Percentiles rank a stretch among this genome's conserved stretches.
These are phyloP conservation scores for Mycena sanguinolenta DNA, from an alignment of 768 basidiomycete genomes.

Conservation along the genomic window DNA sequence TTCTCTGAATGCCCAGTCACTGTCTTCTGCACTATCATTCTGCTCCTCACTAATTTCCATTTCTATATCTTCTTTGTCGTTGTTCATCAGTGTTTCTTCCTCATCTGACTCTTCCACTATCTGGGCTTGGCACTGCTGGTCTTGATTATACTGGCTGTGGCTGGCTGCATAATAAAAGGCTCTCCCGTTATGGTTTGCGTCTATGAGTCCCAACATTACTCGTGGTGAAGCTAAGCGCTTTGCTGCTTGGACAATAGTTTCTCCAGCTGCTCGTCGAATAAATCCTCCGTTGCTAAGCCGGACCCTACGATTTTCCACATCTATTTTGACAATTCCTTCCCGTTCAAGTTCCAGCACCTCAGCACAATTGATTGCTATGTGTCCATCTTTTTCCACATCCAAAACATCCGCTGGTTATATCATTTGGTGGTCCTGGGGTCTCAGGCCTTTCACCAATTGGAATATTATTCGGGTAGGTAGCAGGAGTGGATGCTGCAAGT, in stretches of 20 bases:
- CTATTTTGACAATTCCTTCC: not conserved
- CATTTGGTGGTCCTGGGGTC: not conserved
- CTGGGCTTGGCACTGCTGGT: too few relatives aligned
- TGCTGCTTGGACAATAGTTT: not conserved
- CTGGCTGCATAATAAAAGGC: too few relatives aligned
- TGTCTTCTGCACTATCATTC: too few relatives aligned
- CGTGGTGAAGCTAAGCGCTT: not conserved
- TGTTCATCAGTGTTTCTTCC: too few relatives aligned
- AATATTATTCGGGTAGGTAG: not conserved
- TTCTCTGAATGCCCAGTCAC: not conserved
- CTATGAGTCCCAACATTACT: not conserved
- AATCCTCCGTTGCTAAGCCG: not conserved
- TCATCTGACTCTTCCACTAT: too few relatives aligned
- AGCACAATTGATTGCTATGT: not conserved
- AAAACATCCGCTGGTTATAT: not conserved
- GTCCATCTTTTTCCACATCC: not conserved
- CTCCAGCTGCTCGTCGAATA: not conserved
- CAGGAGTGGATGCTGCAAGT: not conserved
- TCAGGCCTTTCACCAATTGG: not conserved
- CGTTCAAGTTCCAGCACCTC: not conserved
- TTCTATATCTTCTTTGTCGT: too few relatives aligned
- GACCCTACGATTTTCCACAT: not conserved
- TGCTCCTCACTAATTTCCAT: too few relatives aligned
- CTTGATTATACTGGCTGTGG: too few relatives aligned
- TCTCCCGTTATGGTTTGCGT: not conserved